These are phyloP conservation scores for Colletotrichum tropicicola DNA, from an alignment of 2,329 filamentous ascomycete species.

Conservation along the genomic window DNA sequence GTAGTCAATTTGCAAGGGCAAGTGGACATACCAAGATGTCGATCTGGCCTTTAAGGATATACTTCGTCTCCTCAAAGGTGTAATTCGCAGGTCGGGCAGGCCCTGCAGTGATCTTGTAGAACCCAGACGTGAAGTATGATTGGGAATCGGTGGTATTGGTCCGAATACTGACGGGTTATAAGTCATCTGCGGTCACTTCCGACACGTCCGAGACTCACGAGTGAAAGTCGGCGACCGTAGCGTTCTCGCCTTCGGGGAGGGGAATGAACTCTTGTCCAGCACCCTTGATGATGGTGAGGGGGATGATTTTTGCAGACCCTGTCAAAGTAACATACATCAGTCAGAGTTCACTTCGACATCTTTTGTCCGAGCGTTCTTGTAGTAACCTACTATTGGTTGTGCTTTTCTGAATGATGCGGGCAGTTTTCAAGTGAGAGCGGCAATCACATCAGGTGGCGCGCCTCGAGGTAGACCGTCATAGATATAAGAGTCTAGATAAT, in stretches of 20 bases:
- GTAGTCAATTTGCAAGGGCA: not conserved
- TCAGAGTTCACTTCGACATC: too few relatives aligned
- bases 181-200: not conserved
- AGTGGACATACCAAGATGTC: constrained; percentile 4
- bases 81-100: constrained; percentile 20
- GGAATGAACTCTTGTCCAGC: constrained; percentile 25
- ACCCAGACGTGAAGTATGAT: not conserved
- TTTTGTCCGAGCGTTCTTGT: too few relatives aligned
- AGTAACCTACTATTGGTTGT: too few relatives aligned
- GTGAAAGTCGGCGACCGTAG: constrained; percentile 28
- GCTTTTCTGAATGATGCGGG: too few relatives aligned
- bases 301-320: constrained; percentile 24
- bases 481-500: too few relatives aligned
- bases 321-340: not conserved
- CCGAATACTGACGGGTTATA: not conserved
- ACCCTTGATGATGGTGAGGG: constrained; percentile 29
- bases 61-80: constrained; percentile 40
- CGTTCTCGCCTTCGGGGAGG: constrained; percentile 24
- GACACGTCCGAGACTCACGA: not conserved
- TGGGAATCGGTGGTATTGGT: constrained; percentile 12
- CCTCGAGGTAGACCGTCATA: too few relatives aligned
- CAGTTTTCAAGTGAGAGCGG: too few relatives aligned
- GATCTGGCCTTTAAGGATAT: constrained; percentile 32
- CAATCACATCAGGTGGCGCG: too few relatives aligned
- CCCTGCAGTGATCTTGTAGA: constrained; percentile 29